Percentiles rank a stretch among this genome's conserved stretches.
Evolutionary conservation across 2,329 filamentous ascomycete genomes (phyloP).

Genomic region (Fulvia fulva): DNA sequence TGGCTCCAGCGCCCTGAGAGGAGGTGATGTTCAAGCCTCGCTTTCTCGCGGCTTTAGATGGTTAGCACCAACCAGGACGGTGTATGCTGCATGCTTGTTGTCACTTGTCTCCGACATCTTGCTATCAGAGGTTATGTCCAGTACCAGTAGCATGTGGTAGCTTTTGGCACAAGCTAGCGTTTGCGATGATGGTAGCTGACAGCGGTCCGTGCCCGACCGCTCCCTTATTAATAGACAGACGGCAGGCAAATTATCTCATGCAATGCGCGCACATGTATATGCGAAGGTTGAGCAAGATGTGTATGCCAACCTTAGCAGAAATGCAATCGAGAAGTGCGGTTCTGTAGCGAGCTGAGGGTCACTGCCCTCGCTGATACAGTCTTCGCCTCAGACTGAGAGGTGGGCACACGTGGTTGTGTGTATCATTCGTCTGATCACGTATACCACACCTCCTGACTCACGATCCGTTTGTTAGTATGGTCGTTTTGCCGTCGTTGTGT

Average conservation of each 20-base stretch:
- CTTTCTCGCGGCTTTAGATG: background rate
- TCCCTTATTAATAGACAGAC: background rate
- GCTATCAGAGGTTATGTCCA: background rate
- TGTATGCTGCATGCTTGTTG: background rate
- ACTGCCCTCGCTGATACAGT: background rate
- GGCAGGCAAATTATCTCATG: background rate
- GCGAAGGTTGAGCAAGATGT: background rate
- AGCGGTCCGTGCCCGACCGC: background rate
- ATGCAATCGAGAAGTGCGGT: background rate
- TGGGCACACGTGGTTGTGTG: background rate
- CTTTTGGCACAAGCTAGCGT: background rate
- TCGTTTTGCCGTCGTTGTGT: background rate
- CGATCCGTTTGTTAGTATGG: background rate
- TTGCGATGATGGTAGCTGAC: background rate
- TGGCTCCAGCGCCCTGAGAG: background rate
- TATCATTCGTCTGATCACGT: background rate
- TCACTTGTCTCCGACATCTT: background rate
- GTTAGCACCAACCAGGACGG: background rate
- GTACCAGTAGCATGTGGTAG: background rate
- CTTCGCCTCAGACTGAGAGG: background rate
- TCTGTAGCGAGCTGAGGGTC: background rate
- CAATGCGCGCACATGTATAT: background rate
- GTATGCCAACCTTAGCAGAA: background rate
- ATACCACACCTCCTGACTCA: background rate
- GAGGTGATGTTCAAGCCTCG: background rate